These are phyloP conservation scores for Yarrowia deformans DNA, from an alignment of 805 yeast genomes.

Conservation along the genomic window DNA sequence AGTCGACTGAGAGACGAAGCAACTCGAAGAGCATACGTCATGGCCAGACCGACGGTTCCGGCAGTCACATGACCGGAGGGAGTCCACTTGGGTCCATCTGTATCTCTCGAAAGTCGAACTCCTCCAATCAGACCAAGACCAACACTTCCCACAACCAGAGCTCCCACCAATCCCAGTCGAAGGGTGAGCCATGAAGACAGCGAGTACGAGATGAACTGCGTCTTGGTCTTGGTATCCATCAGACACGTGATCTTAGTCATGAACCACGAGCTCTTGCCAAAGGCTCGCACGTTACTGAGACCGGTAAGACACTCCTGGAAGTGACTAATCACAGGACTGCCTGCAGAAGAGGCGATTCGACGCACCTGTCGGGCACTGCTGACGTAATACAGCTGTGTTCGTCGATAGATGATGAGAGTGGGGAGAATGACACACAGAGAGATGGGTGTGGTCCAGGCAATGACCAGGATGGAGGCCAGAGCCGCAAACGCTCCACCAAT, in stretches of 20 bases:
- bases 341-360: conserved; percentile 70
- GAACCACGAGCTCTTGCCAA: conserved; percentile 70
- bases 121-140: conserved; percentile 42
- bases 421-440: conserved; percentile 77
- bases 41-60: conserved; percentile 71
- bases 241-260: conserved; percentile 53
- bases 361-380: conserved; percentile 78
- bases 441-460: conserved; percentile 86
- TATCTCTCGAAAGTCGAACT: conserved; percentile 40
- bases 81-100: conserved; percentile 27
- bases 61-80: conserved; percentile 42
- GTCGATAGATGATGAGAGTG: conserved; percentile 64
- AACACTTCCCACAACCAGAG: conserved; percentile 42
- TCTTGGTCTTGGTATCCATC: conserved; percentile 79
- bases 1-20: conserved; percentile 55
- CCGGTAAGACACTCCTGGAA: conserved; percentile 84
- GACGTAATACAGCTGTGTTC: conserved; percentile 74
- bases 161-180: conserved; percentile 10
- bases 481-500: conserved; percentile 50
- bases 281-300: conserved; percentile 79
- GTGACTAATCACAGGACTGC: conserved; percentile 81
- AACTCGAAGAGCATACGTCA: conserved; percentile 61
- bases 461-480: conserved; percentile 74
- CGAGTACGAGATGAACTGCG: conserved; percentile 80
- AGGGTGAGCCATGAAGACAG: conserved; percentile 91